These are phyloP conservation scores for Tagetes erecta DNA, from an alignment of 129 eudicot genomes.

Conservation along the genomic window DNA sequence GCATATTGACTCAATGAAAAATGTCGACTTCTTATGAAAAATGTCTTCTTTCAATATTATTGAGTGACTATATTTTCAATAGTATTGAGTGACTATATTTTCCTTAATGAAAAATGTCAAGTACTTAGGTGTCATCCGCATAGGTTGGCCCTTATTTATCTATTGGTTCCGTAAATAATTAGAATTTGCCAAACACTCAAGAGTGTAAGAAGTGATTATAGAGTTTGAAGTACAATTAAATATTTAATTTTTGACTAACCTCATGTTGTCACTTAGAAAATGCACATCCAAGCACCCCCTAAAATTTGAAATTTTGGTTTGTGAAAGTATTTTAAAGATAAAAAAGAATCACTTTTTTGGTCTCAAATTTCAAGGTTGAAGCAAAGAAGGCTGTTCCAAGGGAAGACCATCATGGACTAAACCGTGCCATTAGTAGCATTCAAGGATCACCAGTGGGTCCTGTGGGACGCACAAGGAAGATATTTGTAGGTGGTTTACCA, in stretches of 20 bases:
- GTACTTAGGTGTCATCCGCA: neutral
- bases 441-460: slow-evolving; percentile 72
- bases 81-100: neutral
- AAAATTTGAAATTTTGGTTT: neutral
- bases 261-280: slow-evolving; percentile 5
- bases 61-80: too few species aligned
- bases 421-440: slow-evolving; percentile 48
- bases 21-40: too few species aligned
- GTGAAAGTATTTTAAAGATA: neutral
- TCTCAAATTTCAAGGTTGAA: slow-evolving; percentile 59
- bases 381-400: slow-evolving; percentile 98
- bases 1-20: neutral
- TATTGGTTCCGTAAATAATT: neutral
- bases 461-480: slow-evolving; percentile 81
- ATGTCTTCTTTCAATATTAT: too few species aligned
- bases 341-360: neutral
- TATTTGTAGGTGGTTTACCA: slow-evolving; percentile 91
- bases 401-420: slow-evolving; percentile 68
- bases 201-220: neutral
- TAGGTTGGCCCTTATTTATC: neutral
- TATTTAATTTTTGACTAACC: neutral
- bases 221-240: too few species aligned
- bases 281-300: neutral
- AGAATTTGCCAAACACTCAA: neutral
- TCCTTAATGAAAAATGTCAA: neutral